Conservation (phyloP, 1,139 yeast genomes). For the Kazachstania sp. region DNA sequence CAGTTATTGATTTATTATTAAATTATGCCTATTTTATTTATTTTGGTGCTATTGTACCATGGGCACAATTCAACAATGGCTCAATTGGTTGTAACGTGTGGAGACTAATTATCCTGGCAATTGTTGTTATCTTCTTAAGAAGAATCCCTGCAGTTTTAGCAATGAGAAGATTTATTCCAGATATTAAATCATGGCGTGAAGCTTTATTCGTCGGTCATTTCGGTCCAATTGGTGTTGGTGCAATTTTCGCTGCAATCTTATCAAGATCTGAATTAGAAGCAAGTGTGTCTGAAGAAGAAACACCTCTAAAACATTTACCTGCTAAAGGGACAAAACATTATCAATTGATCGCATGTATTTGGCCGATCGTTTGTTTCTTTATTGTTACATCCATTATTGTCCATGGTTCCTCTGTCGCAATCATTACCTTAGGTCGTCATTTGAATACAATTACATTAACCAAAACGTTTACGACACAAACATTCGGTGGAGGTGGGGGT, state of each 20-base stretch:
- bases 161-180: constrained; percentile 79
- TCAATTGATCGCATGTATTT: constrained; percentile 62
- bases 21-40: constrained; percentile 87
- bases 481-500: constrained; percentile 54
- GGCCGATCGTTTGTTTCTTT: constrained; percentile 87
- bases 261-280: constrained; percentile 74
- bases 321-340: constrained; percentile 47
- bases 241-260: constrained; percentile 79
- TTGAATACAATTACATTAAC: constrained; percentile 89
- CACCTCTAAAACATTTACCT: constrained; percentile 54
- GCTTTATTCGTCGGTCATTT: constrained; percentile 94
- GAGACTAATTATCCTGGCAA: constrained; percentile 73
- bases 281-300: constrained; percentile 42
- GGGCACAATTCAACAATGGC: constrained; percentile 70
- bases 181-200: constrained; percentile 89
- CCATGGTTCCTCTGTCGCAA: constrained; percentile 97
- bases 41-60: constrained; percentile 91
- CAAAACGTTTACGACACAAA: constrained; percentile 71
- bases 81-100: constrained; percentile 67
- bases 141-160: constrained; percentile 81
- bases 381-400: constrained; percentile 82
- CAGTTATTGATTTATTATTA: constrained; percentile 76
- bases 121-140: constrained; percentile 75
- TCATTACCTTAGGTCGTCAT: constrained; percentile 77
- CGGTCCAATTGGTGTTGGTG: constrained; percentile 98